Evolutionary conservation across 345 rosid species (phyloP).

Genomic region (Aethionema arabicum): DNA sequence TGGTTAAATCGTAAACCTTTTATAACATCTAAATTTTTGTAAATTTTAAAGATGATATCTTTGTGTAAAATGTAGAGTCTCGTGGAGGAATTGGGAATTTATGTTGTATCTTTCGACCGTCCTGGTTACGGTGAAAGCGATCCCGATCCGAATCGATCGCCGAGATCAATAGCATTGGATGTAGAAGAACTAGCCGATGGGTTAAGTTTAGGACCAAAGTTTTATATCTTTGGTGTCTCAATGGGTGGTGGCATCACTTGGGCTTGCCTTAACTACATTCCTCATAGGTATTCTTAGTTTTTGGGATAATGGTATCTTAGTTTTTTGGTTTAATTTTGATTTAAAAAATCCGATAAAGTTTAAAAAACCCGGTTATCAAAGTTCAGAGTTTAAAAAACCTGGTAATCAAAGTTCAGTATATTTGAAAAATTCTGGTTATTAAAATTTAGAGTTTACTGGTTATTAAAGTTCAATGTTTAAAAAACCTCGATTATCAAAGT

Average conservation of each 20-base stretch:
- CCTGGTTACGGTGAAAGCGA: constrained; percentile 62
- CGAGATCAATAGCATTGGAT: constrained; percentile 45
- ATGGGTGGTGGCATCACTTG: constrained; percentile 56
- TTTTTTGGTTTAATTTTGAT: neutral
- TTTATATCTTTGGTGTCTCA: constrained; percentile 47
- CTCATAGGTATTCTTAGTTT: constrained; percentile 44
- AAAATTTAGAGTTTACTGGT: no score
- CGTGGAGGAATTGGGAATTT: constrained; percentile 43
- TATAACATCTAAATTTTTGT: neutral
- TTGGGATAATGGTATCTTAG: neutral
- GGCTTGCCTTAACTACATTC: constrained; percentile 56
- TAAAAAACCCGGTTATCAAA: no score
- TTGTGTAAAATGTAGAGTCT: constrained; percentile 38
- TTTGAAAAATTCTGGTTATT: no score
- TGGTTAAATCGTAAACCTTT: neutral
- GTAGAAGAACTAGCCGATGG: constrained; percentile 51
- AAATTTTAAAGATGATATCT: neutral
- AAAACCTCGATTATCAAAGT: no score
- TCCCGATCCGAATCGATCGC: constrained; percentile 42
- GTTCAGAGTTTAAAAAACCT: no score
- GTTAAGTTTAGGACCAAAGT: constrained; percentile 45
- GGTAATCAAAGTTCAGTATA: no score
- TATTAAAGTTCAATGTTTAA: no score
- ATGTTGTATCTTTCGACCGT: constrained; percentile 46
- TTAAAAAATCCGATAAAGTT: no score